phyloP scores from a whole-genome alignment of 768 basidiomycete genomes.

The Boletus tylopilopsis region DNA sequence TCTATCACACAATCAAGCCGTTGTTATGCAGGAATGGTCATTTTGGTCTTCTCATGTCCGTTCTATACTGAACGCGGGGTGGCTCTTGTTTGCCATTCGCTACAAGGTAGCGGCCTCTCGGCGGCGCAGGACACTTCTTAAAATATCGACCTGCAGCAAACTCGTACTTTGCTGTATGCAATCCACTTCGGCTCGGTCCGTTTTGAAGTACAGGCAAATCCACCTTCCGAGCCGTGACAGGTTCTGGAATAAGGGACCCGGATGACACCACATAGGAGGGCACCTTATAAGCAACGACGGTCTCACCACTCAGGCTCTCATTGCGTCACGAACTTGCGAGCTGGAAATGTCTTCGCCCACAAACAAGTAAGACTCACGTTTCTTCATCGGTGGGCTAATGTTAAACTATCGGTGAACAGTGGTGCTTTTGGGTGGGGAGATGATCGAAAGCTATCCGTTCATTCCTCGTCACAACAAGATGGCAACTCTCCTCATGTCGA shows the following conservation, averaged over 20 bases:
- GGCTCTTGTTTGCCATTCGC: not conserved
- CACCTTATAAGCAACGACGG: constrained; percentile 5
- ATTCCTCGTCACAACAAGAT: constrained; percentile 4
- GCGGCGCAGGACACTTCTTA: constrained; percentile 1
- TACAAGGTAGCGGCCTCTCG: not conserved
- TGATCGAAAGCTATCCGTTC: not conserved
- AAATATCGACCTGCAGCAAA: not conserved
- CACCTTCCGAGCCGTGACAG: constrained; percentile 4
- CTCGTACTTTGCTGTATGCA: constrained; percentile 18
- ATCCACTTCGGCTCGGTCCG: constrained; percentile 5
- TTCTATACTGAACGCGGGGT: not conserved
- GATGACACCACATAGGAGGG: not conserved
- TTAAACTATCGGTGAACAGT: constrained; percentile 1
- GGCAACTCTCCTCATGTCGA: not conserved
- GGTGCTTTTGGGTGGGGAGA: not conserved
- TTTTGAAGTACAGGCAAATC: not conserved
- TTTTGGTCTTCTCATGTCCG: not conserved
- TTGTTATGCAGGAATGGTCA: not conserved
- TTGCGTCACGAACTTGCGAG: not conserved
- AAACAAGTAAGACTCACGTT: constrained; percentile 8
- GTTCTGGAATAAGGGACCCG: constrained; percentile 7
- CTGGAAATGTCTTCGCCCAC: constrained; percentile 5
- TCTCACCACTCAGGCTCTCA: not conserved
- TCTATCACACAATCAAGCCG: not conserved
- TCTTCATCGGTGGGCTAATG: not conserved